Base-by-base conservation (phyloP, 306 rosid species). In the Acacia confusa region DNA sequence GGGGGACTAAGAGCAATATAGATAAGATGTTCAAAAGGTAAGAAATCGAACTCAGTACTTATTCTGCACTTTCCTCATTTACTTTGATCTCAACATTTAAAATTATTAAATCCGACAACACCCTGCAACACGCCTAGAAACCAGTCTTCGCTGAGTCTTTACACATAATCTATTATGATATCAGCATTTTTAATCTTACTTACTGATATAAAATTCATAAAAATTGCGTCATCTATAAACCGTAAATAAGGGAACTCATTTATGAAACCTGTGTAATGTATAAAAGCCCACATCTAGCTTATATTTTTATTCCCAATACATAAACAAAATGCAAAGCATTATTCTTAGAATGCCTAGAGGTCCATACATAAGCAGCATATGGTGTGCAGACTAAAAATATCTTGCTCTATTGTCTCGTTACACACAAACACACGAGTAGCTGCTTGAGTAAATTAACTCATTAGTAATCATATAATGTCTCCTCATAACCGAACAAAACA, bases 401-500 rank as follows among this genome's bases (percentile, higher is more conserved):
- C 58, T 55, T 68, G 74, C 65, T 76, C 82, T 81, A 79, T 84
- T 67, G 81, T 34, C 82, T 84, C 78, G 40, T 52, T 47, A 9
- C 30, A 57, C 63, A 8, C 72, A 74, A 28, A 60, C 32, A 1
- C 78, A 75, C 78, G 78, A 44, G 52, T 10, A 25, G 34, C 38
- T 7, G 38, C 55, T 44, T 7, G 7, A 38, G 57, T 72, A 80
- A 55, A 55, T n/a, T 69, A 75, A 82, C 91, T 43, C 87, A 25
- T 76, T 20, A n/a, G 69, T 81, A 81, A 67, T 72, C 69, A 77
- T 72, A 75, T 40, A 57, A 81, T 44, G 82, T 70, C 81, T 84
- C 86, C 83, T 83, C 84, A 77, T 57, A 78, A 82, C 76, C 45
- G 83, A 85, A 83, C 81, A 80, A 80, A 91, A 80, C 87, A 82